phyloP scores from a whole-genome alignment of 176 grass and related monocot species.

The Hyparrhenia diplandra region DNA sequence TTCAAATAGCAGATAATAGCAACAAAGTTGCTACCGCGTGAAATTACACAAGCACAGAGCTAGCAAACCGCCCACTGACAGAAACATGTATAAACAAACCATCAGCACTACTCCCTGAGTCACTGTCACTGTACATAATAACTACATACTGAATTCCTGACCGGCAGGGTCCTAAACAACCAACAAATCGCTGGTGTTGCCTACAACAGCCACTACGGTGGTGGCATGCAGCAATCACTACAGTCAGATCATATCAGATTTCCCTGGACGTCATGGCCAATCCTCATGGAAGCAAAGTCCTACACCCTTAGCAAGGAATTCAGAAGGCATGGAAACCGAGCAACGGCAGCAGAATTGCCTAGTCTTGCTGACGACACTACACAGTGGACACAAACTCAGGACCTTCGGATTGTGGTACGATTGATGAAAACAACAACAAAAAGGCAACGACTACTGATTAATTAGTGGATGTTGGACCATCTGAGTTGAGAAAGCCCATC shows the following conservation, averaged over 20 bases:
- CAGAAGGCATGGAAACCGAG: neutral
- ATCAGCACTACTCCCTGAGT: neutral
- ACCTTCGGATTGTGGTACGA: neutral
- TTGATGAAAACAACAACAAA: neutral
- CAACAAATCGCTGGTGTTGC: neutral
- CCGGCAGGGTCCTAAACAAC: neutral
- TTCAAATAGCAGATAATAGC: too few relatives aligned
- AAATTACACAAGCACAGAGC: neutral
- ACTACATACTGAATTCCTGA: neutral
- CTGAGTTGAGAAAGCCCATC: slow-evolving; percentile 55
- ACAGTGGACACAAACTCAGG: neutral
- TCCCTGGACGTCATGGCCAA: neutral
- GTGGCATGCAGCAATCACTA: neutral
- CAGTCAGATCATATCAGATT: neutral
- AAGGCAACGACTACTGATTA: neutral
- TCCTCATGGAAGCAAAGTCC: neutral
- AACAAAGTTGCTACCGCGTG: neutral
- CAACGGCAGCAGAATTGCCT: neutral
- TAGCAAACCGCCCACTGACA: neutral
- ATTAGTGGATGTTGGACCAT: slow-evolving; percentile 8
- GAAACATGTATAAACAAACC: neutral
- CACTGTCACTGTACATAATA: neutral
- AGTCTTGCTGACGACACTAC: neutral
- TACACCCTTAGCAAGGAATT: neutral
- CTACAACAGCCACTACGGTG: neutral